Percentiles rank a stretch among this genome's conserved stretches.
These are phyloP conservation scores for Chlamydomonas schloesseri DNA, from an alignment of 139 green algal genomes.

Conservation along the genomic window DNA sequence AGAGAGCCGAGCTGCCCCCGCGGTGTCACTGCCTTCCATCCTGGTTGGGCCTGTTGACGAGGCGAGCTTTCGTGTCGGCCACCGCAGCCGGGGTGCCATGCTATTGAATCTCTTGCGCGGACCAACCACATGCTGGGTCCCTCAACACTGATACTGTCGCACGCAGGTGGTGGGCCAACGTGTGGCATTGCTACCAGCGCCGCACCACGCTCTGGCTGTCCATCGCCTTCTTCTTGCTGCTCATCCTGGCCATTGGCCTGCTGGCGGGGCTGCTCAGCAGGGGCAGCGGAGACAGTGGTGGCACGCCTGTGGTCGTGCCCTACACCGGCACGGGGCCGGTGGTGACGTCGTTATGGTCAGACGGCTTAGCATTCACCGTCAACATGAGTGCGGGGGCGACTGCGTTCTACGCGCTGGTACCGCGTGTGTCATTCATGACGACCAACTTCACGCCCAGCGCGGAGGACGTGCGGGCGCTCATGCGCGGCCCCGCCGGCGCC, in stretches of 20 bases:
- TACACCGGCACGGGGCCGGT: neutral
- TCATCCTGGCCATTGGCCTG: conserved; percentile 25
- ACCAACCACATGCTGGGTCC: no score
- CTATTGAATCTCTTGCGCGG: no score
- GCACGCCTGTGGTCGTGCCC: neutral
- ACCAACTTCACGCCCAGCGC: neutral
- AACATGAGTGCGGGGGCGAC: conserved; percentile 22
- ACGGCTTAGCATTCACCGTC: neutral
- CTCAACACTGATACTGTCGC: no score
- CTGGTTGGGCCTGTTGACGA: no score
- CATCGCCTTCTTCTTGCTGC: neutral
- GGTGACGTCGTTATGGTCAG: neutral
- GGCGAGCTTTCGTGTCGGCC: no score
- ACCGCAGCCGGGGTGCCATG: no score
- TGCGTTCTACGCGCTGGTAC: conserved; percentile 3
- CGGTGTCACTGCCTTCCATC: no score
- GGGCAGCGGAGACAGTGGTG: neutral
- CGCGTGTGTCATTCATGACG: neutral
- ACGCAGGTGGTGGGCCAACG: conserved; percentile 47
- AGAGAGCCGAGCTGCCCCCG: no score
- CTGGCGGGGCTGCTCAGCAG: conserved; percentile 15
- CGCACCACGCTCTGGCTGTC: conserved; percentile 3
- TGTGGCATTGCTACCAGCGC: neutral
- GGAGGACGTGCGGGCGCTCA: conserved; percentile 7
- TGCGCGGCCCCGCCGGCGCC: neutral